phyloP scores from a whole-genome alignment of 495 filamentous ascomycete species.

The Neurospora terricola region DNA sequence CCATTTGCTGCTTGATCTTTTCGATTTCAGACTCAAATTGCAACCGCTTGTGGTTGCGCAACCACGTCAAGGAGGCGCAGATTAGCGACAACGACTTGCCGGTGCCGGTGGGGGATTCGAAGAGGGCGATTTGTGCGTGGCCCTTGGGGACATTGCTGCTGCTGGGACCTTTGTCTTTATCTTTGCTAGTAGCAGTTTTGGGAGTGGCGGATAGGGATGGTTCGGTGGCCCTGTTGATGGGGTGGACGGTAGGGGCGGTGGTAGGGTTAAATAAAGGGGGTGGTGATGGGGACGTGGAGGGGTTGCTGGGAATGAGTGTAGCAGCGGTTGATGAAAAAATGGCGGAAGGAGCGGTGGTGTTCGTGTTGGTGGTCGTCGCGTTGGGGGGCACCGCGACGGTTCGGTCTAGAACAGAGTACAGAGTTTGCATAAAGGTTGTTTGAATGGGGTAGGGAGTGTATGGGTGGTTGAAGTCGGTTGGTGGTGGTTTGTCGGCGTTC shows the following conservation, averaged over 20 bases:
- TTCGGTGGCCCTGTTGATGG: neutral
- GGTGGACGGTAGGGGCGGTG: neutral
- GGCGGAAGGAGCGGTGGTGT: neutral
- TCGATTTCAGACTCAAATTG: slow-evolving; percentile 43
- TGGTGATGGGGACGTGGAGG: neutral
- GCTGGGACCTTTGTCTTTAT: neutral
- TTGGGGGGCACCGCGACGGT: neutral
- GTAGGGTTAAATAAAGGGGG: neutral
- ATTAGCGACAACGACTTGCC: slow-evolving; percentile 97
- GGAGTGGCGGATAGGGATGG: neutral
- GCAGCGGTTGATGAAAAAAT: neutral
- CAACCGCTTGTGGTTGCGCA: slow-evolving; percentile 71
- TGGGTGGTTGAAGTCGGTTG: slow-evolving; percentile 74
- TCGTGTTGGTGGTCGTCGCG: neutral
- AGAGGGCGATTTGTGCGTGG: slow-evolving; percentile 70
- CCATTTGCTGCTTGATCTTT: slow-evolving; percentile 31
- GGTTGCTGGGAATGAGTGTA: neutral
- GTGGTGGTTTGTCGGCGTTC: neutral
- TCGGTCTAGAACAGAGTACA: slow-evolving; percentile 68
- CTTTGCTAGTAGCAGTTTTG: neutral
- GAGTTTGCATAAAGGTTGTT: slow-evolving; percentile 74
- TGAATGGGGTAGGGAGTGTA: slow-evolving; percentile 89
- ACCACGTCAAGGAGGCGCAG: slow-evolving; percentile 86
- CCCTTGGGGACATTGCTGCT: slow-evolving; percentile 30
- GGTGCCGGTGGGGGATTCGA: slow-evolving; percentile 85